These are phyloP conservation scores for Acrodontium crateriforme DNA, from an alignment of 2,329 filamentous ascomycete species.

Conservation along the genomic window DNA sequence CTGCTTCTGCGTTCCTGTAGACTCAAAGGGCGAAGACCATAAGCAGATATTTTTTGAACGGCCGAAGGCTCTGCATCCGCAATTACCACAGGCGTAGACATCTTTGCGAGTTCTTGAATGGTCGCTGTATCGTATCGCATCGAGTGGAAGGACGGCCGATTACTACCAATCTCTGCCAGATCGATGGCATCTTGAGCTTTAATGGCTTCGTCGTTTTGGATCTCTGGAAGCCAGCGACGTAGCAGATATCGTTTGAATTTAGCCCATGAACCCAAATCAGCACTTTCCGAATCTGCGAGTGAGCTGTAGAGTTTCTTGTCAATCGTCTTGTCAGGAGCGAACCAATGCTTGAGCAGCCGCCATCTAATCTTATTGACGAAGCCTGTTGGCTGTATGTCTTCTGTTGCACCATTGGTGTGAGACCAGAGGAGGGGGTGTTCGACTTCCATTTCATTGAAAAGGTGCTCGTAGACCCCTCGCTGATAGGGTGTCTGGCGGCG, in stretches of 20 bases:
- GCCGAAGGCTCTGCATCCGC: slow-evolving; percentile 23
- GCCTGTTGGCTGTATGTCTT: slow-evolving; percentile 27
- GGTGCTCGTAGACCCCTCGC: slow-evolving; percentile 36
- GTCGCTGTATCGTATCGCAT: slow-evolving; percentile 9
- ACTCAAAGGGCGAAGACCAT: slow-evolving; percentile 7
- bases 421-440: slow-evolving; percentile 36
- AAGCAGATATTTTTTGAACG: slow-evolving; percentile 3
- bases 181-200: slow-evolving; percentile 3
- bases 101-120: slow-evolving; percentile 21
- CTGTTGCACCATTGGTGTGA: slow-evolving; percentile 30
- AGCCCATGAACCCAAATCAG: slow-evolving; percentile 27
- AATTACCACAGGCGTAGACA: slow-evolving; percentile 23
- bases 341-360: slow-evolving; percentile 34
- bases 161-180: slow-evolving; percentile 3
- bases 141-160: slow-evolving; percentile 8
- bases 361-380: slow-evolving; percentile 31
- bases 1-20: slow-evolving; percentile 2
- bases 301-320: slow-evolving; percentile 15
- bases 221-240: slow-evolving; percentile 26
- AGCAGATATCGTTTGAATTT: slow-evolving; percentile 27
- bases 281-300: slow-evolving; percentile 16
- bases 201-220: slow-evolving; percentile 10
- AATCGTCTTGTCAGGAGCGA: slow-evolving; percentile 28
- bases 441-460: slow-evolving; percentile 35
- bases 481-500: slow-evolving; percentile 32